Evolutionary conservation across 345 rosid genomes (phyloP), one percentile per base, ranked within the genome.

Genomic region (Passiflora organensis): DNA sequence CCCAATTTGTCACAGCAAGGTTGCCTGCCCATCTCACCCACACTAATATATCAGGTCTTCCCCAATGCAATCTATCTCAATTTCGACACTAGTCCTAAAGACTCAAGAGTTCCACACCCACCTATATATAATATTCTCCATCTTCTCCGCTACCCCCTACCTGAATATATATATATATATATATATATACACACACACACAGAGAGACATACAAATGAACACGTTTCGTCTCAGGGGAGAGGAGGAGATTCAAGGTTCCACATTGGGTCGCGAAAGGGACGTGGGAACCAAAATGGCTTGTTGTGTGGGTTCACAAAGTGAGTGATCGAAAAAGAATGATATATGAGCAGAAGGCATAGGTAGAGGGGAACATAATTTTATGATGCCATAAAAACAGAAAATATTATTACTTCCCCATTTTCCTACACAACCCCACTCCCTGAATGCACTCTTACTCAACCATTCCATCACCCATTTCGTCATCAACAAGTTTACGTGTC

Each of bases 391-490:
- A 59, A 19, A 48, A 20, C 5, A 9, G 16, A 20, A 58, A 53
- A 10, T 1, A 32, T n/a, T 19, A 20, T 58, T 60, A 28, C 48
- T 73, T 75, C 67, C n/a, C 69, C 72, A 71, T 71, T 66, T 74
- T 77, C 75, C 64, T 62, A 70, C 79, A 76, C 78, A 74, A 74
- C 53, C 67, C 71, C 78, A 77, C 74, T 59, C 69, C 69, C 70
- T 67, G 55, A 44, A 59, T 85, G 87, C 84, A 85, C 70, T 67
- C 86, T 82, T 80, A 80, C 86, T 80, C 82, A 63, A 82, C 81
- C 81, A 70, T 73, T 65, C 70, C 90, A 70, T 81, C 91, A 84
- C 50, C 63, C 67, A 63, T 78, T 78, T 69, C 93, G 88, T 85
- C 93, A 85, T 67, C 82, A 45, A 78, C 58, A 81, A 75, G 84